phyloP scores from a whole-genome alignment of 495 filamentous ascomycete genomes.

The Collariella sp. region DNA sequence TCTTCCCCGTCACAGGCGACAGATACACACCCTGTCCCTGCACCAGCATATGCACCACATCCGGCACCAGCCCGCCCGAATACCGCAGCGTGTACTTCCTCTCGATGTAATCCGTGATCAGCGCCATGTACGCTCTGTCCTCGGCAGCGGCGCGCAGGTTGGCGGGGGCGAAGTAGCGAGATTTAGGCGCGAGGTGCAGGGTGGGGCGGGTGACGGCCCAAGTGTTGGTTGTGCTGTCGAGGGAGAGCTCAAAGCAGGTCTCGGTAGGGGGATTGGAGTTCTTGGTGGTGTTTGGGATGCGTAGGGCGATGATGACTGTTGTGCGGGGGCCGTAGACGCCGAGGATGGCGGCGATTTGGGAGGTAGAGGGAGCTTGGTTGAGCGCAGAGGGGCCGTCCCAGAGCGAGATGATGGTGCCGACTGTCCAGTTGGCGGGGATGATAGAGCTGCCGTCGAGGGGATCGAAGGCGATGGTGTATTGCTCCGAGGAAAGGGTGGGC shows the following conservation, averaged over 20 bases:
- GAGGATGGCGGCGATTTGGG: conserved; percentile 40
- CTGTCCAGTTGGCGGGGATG: conserved; percentile 46
- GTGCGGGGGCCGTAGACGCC: conserved; percentile 46
- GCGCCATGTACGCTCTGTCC: conserved; percentile 31
- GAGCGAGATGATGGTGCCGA: conserved; percentile 45
- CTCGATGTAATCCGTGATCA: conserved; percentile 35
- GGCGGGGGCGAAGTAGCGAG: conserved; percentile 46
- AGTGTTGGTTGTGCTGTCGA: conserved; percentile 17
- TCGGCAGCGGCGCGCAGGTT: conserved; percentile 43
- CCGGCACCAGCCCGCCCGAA: conserved; percentile 45
- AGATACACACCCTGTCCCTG: conserved; percentile 47
- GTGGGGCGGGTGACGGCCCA: conserved; percentile 31
- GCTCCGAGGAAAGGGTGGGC: conserved; percentile 18
- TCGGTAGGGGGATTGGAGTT: conserved; percentile 12
- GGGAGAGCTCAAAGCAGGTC: conserved; percentile 37
- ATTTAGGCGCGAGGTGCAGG: conserved; percentile 27
- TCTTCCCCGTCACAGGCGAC: conserved; percentile 37
- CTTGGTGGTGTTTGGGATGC: conserved; percentile 31
- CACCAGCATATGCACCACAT: conserved; percentile 43
- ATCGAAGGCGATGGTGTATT: conserved; percentile 49
- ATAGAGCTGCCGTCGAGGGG: conserved; percentile 48
- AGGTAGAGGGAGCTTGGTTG: conserved; percentile 22
- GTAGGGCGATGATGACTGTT: conserved; percentile 39
- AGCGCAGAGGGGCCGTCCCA: conserved; percentile 42
- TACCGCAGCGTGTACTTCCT: conserved; percentile 44